Evolutionary conservation across 306 rosid species (phyloP), one percentile per base, ranked within the genome.

Genomic region (Gastrolobium bilobum): DNA sequence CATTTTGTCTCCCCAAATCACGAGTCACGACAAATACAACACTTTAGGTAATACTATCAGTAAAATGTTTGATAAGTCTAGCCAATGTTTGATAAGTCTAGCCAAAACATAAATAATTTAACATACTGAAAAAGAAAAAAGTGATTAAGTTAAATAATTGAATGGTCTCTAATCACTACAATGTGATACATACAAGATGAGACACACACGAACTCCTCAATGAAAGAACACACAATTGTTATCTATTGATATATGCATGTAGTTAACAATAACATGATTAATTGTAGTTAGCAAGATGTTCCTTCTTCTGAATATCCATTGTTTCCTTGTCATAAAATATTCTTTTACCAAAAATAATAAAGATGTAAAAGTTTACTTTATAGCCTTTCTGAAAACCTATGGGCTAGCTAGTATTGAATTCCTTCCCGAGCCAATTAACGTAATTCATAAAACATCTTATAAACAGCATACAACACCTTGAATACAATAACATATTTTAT

Each of bases 1-100:
- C 63, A 37, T 26, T 26, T n/a, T 37, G 56, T 51, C 76, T 81
- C 71, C 35, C 44, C 75, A 81, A 34, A 66, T 44, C 67, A 76
- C 10, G 63, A 54, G 57, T 44, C 67, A 76, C 10, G 63, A 54
- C 69, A 66, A 62, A 71, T 50, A 62, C 35, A 51, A 14, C 46
- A 80, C 15, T 56, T 63, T 33, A 34, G 42, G 29, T 38, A 53
- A 37, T 59, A 38, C 38, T 59, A 57, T 29, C 20, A 4, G 39
- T 48, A 62, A 75, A 69, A 81, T 40, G 52, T 47, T 46, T 38
- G 26, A 74, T 11, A 37, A 35, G 53, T 43, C 71, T 66, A 34
- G 37, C 70, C 60, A 46, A 57, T 40, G 52, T 47, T 46, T 38
- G 26, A 74, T 11, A 37, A 35, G 53, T 43, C 71, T 66, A 34